Evolutionary conservation across 495 filamentous ascomycete genomes (phyloP).

Genomic region (Penicillium paradoxum): DNA sequence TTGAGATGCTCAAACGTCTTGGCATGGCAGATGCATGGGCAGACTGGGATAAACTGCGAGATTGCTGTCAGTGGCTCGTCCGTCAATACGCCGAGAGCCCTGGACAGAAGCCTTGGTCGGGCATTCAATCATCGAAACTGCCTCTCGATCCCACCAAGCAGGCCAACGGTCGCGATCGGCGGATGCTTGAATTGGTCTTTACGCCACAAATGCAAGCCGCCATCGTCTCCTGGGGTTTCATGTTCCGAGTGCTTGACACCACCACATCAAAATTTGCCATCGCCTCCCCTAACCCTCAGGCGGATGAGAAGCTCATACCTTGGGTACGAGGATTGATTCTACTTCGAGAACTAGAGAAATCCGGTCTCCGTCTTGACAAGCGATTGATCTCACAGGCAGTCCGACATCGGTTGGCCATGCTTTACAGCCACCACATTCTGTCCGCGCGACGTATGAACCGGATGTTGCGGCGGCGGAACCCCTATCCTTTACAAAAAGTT

Average conservation of each 20-base stretch:
- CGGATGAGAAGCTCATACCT: constrained; percentile 21
- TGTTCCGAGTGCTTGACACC: constrained; percentile 25
- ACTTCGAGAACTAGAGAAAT: constrained; percentile 43
- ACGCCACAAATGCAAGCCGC: constrained; percentile 42
- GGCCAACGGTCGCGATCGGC: constrained; percentile 6
- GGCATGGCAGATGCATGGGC: constrained; percentile 27
- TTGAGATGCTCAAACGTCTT: constrained; percentile 39
- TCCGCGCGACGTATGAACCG: constrained; percentile 33
- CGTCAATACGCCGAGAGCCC: constrained; percentile 28
- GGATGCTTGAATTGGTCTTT: constrained; percentile 43
- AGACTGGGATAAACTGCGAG: constrained; percentile 33
- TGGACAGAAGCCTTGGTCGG: background rate
- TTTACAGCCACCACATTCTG: constrained; percentile 38
- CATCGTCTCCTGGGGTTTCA: constrained; percentile 58
- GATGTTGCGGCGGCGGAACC: constrained; percentile 33
- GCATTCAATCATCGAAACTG: background rate
- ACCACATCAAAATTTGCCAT: constrained; percentile 10
- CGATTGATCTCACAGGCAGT: constrained; percentile 38
- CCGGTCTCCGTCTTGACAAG: constrained; percentile 40
- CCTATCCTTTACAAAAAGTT: constrained; percentile 27
- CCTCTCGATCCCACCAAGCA: background rate
- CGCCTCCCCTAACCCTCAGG: background rate
- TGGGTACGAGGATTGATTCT: constrained; percentile 50
- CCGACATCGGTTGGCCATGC: constrained; percentile 43
- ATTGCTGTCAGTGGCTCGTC: constrained; percentile 41